Conservation (phyloP, 129 eudicot species). For the Flaveria robusta region DNA sequence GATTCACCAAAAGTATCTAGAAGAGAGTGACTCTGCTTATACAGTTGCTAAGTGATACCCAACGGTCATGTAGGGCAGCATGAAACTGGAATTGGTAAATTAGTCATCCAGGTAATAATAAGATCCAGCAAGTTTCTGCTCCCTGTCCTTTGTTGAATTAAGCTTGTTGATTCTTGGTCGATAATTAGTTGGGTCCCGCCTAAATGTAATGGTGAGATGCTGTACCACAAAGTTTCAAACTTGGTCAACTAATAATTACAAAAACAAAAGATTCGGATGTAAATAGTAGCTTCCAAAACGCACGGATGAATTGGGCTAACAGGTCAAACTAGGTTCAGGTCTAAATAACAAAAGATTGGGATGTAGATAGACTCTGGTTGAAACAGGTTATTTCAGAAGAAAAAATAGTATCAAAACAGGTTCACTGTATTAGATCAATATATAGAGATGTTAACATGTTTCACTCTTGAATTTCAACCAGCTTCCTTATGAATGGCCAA, state of each 20-base stretch:
- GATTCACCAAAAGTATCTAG: neutral
- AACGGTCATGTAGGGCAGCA: slow-evolving; percentile 9
- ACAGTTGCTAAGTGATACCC: slow-evolving; percentile 13
- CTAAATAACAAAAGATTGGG: neutral
- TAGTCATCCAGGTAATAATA: slow-evolving; percentile 82
- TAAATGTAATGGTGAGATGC: slow-evolving; percentile 80
- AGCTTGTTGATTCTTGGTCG: slow-evolving; percentile 88
- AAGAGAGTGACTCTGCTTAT: slow-evolving; percentile 17
- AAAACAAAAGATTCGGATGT: neutral
- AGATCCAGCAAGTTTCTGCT: slow-evolving; percentile 90
- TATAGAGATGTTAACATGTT: neutral
- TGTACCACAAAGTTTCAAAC: slow-evolving; percentile 34
- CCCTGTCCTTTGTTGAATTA: slow-evolving; percentile 88
- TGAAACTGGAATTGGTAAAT: slow-evolving; percentile 12
- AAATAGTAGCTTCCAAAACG: too few species aligned
- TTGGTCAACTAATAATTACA: neutral
- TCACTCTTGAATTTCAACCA: neutral
- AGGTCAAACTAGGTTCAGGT: neutral
- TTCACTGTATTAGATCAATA: neutral
- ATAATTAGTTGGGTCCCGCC: slow-evolving; percentile 81
- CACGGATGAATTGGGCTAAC: too few species aligned
- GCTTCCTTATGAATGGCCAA: neutral
- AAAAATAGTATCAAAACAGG: neutral
- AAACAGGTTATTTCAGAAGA: too few species aligned
- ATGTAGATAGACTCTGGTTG: neutral